A percentile compares a stretch with the other conserved stretches of the same genome.
Conservation (phyloP, 805 yeast genomes). For the Lipomyces yamanashiensis region DNA sequence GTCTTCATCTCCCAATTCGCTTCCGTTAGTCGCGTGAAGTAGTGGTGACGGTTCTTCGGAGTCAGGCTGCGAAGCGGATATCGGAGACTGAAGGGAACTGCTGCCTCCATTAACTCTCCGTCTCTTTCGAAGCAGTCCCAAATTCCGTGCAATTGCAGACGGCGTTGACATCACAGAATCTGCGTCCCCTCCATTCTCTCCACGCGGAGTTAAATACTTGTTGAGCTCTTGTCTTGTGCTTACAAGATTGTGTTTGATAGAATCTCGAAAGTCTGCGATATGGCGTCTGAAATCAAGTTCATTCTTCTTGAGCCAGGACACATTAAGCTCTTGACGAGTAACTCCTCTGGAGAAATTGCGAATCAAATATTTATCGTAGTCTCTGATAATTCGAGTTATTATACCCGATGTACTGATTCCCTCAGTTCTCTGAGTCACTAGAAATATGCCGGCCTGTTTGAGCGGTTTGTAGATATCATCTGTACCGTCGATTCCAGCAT, state of each 20-base stretch:
- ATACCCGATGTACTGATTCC: slow-evolving; percentile 96
- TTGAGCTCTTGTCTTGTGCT: slow-evolving; percentile 76
- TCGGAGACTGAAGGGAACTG: slow-evolving; percentile 15
- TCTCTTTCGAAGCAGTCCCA: slow-evolving; percentile 27
- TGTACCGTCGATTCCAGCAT: slow-evolving; percentile 75
- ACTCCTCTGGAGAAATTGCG: slow-evolving; percentile 98
- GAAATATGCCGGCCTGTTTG: slow-evolving; percentile 85
- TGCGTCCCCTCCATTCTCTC: slow-evolving; percentile 33
- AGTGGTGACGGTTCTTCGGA: slow-evolving; percentile 6
- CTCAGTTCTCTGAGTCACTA: slow-evolving; percentile 94
- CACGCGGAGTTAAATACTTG: slow-evolving; percentile 59
- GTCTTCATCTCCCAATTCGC: slow-evolving; percentile 6
- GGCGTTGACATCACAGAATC: slow-evolving; percentile 33
- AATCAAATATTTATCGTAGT: slow-evolving; percentile 95
- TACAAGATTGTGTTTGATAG: slow-evolving; percentile 70
- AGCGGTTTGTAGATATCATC: slow-evolving; percentile 94
- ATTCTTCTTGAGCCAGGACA: slow-evolving; percentile 95
- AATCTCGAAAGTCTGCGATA: slow-evolving; percentile 81
- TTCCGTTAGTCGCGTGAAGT: slow-evolving; percentile 4
- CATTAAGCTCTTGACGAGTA: slow-evolving; percentile 92
- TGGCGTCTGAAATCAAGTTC: slow-evolving; percentile 93
- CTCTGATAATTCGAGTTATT: slow-evolving; percentile 91
- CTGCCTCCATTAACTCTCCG: slow-evolving; percentile 4
- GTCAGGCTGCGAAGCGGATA: background rate
- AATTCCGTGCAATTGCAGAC: slow-evolving; percentile 11